A percentile compares a stretch with the other conserved stretches of the same genome.
These are phyloP conservation scores for Botrytis porri DNA, from an alignment of 2,329 filamentous ascomycete genomes.

Conservation along the genomic window DNA sequence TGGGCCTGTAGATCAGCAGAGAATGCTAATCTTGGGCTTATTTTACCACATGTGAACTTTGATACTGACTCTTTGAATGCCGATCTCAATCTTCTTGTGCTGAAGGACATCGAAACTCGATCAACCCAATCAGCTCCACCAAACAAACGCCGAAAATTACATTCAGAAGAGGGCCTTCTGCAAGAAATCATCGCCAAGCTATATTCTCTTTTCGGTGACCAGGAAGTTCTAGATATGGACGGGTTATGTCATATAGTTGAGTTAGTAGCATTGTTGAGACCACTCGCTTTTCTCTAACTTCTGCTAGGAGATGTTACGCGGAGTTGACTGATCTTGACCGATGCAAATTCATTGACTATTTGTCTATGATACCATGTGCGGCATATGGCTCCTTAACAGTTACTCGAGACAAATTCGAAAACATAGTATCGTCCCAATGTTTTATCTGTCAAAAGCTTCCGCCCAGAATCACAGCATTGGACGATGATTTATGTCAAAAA, in stretches of 20 bases:
- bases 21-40: conserved; percentile 2
- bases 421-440: conserved; percentile 33
- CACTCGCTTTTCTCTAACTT: not conserved
- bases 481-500: conserved; percentile 25
- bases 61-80: conserved; percentile 28
- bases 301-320: conserved; percentile 43
- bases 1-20: conserved; percentile 24
- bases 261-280: conserved; percentile 43
- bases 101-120: conserved; percentile 18
- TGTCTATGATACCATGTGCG: conserved; percentile 58
- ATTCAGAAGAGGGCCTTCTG: conserved; percentile 35
- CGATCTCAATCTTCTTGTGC: conserved; percentile 29
- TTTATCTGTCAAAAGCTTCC: conserved; percentile 33
- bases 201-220: conserved; percentile 39
- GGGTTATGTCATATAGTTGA: conserved; percentile 45
- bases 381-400: conserved; percentile 46
- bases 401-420: conserved; percentile 33
- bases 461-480: conserved; percentile 22
- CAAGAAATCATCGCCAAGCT: conserved; percentile 39
- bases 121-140: conserved; percentile 23
- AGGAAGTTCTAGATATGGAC: conserved; percentile 39
- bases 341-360: conserved; percentile 50
- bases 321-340: conserved; percentile 48
- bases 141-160: conserved; percentile 35
- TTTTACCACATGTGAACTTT: conserved; percentile 22